Evolutionary conservation across 305 asterid genomes (phyloP).

Genomic region (Solanum hybrid): DNA sequence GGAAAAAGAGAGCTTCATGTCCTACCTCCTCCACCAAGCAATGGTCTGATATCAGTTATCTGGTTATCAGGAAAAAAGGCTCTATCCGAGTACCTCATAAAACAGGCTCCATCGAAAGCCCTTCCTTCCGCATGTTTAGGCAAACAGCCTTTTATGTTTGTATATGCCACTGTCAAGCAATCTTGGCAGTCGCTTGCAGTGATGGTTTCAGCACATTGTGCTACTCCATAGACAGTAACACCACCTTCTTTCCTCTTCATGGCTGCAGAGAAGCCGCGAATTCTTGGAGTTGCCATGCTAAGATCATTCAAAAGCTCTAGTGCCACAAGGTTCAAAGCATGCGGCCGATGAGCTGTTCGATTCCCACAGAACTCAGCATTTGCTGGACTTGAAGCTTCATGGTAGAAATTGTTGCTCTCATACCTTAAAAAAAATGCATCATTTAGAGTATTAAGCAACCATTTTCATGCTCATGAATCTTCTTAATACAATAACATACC

Average conservation of each 20-base stretch:
- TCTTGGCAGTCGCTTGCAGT: slow-evolving; percentile 45
- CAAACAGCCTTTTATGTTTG: slow-evolving; percentile 57
- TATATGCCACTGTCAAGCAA: slow-evolving; percentile 51
- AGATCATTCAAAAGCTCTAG: slow-evolving; percentile 40
- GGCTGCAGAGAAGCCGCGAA: slow-evolving; percentile 44
- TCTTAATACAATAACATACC: background rate
- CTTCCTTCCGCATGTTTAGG: slow-evolving; percentile 52
- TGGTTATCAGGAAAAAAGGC: slow-evolving; percentile 58
- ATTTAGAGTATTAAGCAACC: background rate
- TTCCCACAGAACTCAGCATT: slow-evolving; percentile 50
- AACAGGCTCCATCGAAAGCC: slow-evolving; percentile 70
- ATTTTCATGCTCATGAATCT: background rate
- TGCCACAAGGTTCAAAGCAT: slow-evolving; percentile 29
- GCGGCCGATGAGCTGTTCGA: slow-evolving; percentile 32
- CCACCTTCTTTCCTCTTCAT: slow-evolving; percentile 11
- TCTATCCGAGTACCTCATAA: slow-evolving; percentile 48
- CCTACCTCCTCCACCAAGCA: slow-evolving; percentile 31
- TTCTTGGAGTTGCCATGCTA: slow-evolving; percentile 44
- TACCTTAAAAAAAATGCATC: slow-evolving; percentile 9
- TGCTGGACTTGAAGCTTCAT: slow-evolving; percentile 49
- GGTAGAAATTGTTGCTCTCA: slow-evolving; percentile 60
- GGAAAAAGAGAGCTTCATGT: background rate
- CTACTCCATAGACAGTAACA: slow-evolving; percentile 40
- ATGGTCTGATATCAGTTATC: slow-evolving; percentile 44
- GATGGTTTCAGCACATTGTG: slow-evolving; percentile 70